phyloP scores from a whole-genome alignment of 169 alveolate species.

The Cytauxzoon felis region DNA sequence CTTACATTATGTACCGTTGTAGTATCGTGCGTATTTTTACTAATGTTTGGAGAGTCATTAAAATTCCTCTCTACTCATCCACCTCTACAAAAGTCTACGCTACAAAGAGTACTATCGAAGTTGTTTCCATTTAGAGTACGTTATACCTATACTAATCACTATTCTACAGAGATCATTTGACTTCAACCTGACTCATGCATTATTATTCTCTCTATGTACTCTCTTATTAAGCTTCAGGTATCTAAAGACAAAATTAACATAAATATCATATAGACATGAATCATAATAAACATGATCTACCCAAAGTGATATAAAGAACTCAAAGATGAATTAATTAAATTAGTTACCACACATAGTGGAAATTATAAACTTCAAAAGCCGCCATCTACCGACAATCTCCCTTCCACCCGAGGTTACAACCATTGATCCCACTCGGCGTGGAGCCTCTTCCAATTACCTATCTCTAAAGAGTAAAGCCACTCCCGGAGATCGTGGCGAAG shows the following conservation, averaged over 20 bases:
- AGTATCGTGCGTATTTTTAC: conserved; percentile 47
- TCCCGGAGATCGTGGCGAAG: no score
- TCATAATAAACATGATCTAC: no score
- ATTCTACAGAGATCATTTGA: conserved; percentile 4
- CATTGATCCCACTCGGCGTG: no score
- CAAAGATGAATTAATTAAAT: no score
- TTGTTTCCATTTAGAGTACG: conserved; percentile 57
- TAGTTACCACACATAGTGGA: not conserved
- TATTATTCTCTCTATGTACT: conserved; percentile 5
- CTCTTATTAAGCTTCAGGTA: conserved; percentile 7
- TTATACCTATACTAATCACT: not conserved
- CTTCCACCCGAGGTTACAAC: conserved; percentile 5
- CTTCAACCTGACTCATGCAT: conserved; percentile 10
- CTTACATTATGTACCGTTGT: conserved; percentile 29
- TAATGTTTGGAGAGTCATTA: conserved; percentile 56
- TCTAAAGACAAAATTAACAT: no score
- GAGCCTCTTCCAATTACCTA: no score
- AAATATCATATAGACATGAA: no score
- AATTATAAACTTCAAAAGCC: conserved; percentile 25
- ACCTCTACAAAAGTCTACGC: conserved; percentile 9
- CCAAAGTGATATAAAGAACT: no score
- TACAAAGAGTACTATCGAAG: conserved; percentile 22
- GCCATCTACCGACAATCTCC: conserved; percentile 26
- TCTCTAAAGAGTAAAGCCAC: no score
- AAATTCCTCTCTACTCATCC: conserved; percentile 17